Evolutionary conservation across 495 filamentous ascomycete species (phyloP), one percentile per base, ranked within the genome.

Genomic region (Penicillium taxi): DNA sequence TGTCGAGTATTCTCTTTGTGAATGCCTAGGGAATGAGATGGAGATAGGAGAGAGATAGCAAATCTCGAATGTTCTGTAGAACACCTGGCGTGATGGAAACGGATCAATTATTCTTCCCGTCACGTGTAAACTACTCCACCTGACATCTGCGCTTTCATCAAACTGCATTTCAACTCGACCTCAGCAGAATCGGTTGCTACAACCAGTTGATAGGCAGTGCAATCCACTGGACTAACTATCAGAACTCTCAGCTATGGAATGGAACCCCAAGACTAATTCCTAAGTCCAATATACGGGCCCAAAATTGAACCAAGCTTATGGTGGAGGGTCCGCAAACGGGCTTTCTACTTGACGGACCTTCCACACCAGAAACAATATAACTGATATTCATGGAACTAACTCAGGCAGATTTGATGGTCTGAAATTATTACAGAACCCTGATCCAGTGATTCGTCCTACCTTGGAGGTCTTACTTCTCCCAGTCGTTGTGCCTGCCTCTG

Each of bases 21-120:
- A 25, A 26, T 39, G 28, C 17, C 17, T 14, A 14, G 32, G 40
- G 41, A 32, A 38, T 35, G 45, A 51, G 50, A 20, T 28, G 47
- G 43, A 43, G 41, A 47, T 39, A 47, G 50, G 43, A 46, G 35
- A 39, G 39, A 50, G 56, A 48, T 56, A 45, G 20, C 33, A 46
- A 46, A 50, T 44, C 26, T 44, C 42, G 35, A 42, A 38, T 18
- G 12, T 14, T 16, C 29, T 32, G 12, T 7, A n/a, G n/a, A n/a
- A n/a, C n/a, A n/a, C n/a, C n/a, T n/a, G n/a, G n/a, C n/a, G n/a
- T n/a, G n/a, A 26, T 16, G 4, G 26, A 26, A 21, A 26, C 38
- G 38, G 38, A 41, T 41, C 23, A 33, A 33, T n/a, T 27, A 23
- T 26, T 17, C 9, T n/a, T 5, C 35, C 35, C 26, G 26, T 38